phyloP scores from a whole-genome alignment of 208 protist species.

The Angomonas deanei region DNA sequence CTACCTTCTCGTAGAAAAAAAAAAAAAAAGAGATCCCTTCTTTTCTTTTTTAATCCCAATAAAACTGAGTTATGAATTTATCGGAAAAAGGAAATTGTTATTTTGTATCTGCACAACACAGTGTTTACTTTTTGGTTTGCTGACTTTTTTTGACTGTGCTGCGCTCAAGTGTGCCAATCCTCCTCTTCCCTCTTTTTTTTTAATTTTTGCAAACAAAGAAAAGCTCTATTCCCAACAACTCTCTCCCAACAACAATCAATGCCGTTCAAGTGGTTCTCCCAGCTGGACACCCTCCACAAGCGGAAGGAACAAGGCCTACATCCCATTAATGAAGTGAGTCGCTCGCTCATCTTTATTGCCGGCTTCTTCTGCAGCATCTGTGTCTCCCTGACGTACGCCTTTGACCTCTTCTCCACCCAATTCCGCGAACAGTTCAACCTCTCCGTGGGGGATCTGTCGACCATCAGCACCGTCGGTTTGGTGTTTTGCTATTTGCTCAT shows the following conservation, averaged over 20 bases:
- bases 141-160: conserved; percentile 8
- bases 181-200: background rate
- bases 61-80: too few species aligned
- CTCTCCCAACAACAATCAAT: background rate
- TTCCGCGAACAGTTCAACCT: conserved; percentile 34
- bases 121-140: too few species aligned
- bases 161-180: background rate
- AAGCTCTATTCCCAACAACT: background rate
- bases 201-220: background rate
- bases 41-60: too few species aligned
- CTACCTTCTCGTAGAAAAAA: too few species aligned
- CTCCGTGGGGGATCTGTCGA: conserved; percentile 49
- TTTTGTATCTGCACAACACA: too few species aligned
- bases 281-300: conserved; percentile 19
- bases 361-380: conserved; percentile 66
- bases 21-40: too few species aligned
- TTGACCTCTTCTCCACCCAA: conserved; percentile 54
- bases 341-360: conserved; percentile 51
- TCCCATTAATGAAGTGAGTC: conserved; percentile 43
- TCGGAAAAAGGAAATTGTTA: too few species aligned
- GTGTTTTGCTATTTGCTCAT: conserved; percentile 71
- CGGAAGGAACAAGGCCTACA: conserved; percentile 31
- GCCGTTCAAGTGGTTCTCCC: conserved; percentile 21
- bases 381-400: conserved; percentile 59
- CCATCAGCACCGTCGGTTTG: conserved; percentile 59